Base-by-base conservation (phyloP, 2,329 filamentous ascomycete genomes). In the Teratosphaeria pseudoeucalypti region DNA sequence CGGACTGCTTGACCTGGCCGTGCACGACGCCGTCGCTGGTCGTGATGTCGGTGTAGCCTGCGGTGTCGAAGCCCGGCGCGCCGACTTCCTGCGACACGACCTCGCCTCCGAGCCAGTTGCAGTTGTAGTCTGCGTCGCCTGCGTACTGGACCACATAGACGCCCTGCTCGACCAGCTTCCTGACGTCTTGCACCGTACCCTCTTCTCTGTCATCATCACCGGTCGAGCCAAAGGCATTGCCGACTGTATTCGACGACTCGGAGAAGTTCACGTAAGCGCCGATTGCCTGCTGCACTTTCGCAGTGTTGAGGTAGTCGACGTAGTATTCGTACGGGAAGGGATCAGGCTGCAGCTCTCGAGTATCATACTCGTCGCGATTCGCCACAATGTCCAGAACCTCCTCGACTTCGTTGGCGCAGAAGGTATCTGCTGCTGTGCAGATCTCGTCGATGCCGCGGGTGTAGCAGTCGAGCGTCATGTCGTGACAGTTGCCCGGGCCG, bases 211-310 rank as follows among this genome's bases (percentile, higher is more conserved):
- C 77, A 60, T 80, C 78, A 60, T 82, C 81, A 12, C 79, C 79
- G 0, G 79, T 81, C 12, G 65, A 72, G 0, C 65, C 69, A 63
- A 82, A 82, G 1, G 77, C 77, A 4, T 60, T 63, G 34, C 67
- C 66, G 4, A 82, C 79, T 0, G 76, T 71, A 26, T 16, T 43
- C 6, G 60, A 58, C 3, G 70, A 72, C 3, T 71, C 69, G 3
- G 80, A 81, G 72, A 80, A 87, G 68, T 86, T 87, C 58, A 78
- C 77, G 65, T 72, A 82, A 0, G 81, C 83, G 7, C 84, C 83
- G 58, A 86, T 79, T 0, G 82, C 82, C 12, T 73, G 66, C 64
- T 82, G 81, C 2, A 85, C 78, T 7, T 73, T 67, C 0, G 78
- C 73, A 1, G 74, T 76, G 71, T 86, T 86, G 43, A 87, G 76